These are phyloP conservation scores for Diutina ranongensis DNA, from an alignment of 1,139 yeast species.

Conservation along the genomic window DNA sequence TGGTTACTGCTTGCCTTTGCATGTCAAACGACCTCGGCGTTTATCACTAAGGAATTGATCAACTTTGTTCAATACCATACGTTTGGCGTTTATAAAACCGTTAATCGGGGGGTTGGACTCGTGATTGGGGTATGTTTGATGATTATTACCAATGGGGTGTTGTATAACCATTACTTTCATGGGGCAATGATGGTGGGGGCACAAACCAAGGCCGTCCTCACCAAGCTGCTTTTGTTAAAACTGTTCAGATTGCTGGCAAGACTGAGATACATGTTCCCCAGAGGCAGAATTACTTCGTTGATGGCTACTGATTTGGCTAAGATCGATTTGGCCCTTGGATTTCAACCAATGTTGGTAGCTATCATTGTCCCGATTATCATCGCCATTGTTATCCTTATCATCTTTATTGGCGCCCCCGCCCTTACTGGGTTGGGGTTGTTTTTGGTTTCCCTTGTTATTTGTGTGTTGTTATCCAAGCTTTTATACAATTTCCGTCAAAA, in stretches of 20 bases:
- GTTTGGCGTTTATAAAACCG: conserved; percentile 23
- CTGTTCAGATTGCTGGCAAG: conserved; percentile 27
- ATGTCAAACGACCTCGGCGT: conserved; percentile 31
- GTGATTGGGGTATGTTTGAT: conserved; percentile 29
- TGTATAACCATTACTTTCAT: conserved; percentile 33
- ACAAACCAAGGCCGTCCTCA: conserved; percentile 29
- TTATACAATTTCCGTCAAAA: conserved; percentile 14
- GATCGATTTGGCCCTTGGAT: conserved; percentile 36
- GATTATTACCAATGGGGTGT: conserved; percentile 29
- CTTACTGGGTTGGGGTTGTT: conserved; percentile 35
- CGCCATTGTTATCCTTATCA: conserved; percentile 24
- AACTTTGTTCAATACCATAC: conserved; percentile 28
- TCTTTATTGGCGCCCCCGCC: conserved; percentile 28
- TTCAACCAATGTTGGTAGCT: conserved; percentile 33
- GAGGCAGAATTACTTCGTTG: conserved; percentile 31
- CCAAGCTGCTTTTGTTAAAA: conserved; percentile 28
- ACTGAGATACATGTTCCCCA: conserved; percentile 24
- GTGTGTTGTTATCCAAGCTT: conserved; percentile 27
- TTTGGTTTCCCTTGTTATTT: conserved; percentile 25
- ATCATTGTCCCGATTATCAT: conserved; percentile 35
- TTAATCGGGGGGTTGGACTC: conserved; percentile 29
- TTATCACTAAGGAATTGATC: conserved; percentile 27
- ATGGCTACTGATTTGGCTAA: conserved; percentile 36
- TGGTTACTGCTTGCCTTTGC: conserved; percentile 27
- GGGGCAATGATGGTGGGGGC: conserved; percentile 38